Evolutionary conservation across 1,284 basidiomycete species (phyloP), one percentile per base, ranked within the genome.

Genomic region (Tilletia walkeri): DNA sequence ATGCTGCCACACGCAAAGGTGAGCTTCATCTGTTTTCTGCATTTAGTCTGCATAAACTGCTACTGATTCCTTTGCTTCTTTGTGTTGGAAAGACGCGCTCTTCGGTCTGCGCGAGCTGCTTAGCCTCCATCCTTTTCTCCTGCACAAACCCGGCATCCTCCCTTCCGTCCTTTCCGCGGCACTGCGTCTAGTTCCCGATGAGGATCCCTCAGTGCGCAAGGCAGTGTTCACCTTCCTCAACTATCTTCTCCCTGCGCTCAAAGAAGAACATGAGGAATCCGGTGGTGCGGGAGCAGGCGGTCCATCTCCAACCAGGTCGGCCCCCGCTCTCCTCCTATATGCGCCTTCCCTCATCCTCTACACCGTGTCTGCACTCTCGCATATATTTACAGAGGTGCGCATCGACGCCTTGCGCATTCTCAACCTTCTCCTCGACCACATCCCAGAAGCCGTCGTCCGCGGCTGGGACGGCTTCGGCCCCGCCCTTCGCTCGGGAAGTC

Each of bases 331-430:
- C 34, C 69, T 72, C 90, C 92, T 87, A 88, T 67, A 87, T 88
- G 68, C 84, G 93, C 1, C 78, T 86, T 3, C 93, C 91, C 6
- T 93, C 93, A 82, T 87, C 90, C 3, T 87, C 90, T 96, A 94
- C 83, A 89, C 90, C 0, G 90, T 92, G 1, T 95, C 95, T 3
- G 93, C 93, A 0, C 90, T 96, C 82, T 94, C 93, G 0, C 92
- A 96, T 79, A 96, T 99, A 70, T 95, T 94, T 83, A 93, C 94
- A 9, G 92, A 95, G 78, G 92, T 98, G 70, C 88, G 94, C 9
- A 87, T 97, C 59, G 95, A 98, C 81, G 93, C 94, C 0, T 87
- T 95, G 73, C 89, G 89, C 36, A 88, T 95, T 73, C 85, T 99
- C 66, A 88, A 92, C 78, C 84, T 96, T 16, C 87, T 94, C 47